phyloP scores from a whole-genome alignment of 768 basidiomycete genomes.

The Trametes cingulata region DNA sequence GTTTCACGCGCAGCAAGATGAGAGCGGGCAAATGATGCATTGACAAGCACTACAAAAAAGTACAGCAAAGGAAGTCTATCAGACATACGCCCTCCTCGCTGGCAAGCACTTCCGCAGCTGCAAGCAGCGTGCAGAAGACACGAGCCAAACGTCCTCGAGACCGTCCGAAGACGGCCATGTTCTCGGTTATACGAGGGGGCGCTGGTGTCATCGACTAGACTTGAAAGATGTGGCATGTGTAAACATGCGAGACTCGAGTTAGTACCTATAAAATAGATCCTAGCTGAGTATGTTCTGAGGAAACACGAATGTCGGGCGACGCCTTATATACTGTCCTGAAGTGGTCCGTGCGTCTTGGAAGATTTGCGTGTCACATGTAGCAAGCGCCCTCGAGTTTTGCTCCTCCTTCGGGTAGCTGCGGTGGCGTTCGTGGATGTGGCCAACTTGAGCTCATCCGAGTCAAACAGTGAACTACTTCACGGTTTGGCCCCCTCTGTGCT shows the following conservation, averaged over 20 bases:
- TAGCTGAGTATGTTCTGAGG: conserved; percentile 46
- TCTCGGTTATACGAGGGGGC: conserved; percentile 42
- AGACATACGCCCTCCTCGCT: conserved; percentile 44
- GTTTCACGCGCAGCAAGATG: not conserved
- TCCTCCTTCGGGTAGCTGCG: conserved; percentile 7
- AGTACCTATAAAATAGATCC: conserved; percentile 36
- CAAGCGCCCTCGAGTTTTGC: not conserved
- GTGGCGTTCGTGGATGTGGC: no score
- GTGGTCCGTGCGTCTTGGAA: conserved; percentile 20
- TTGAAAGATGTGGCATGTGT: conserved; percentile 44
- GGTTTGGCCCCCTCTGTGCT: no score
- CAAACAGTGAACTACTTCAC: no score
- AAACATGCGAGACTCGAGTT: conserved; percentile 49
- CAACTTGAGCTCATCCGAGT: no score
- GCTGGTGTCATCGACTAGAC: conserved; percentile 42
- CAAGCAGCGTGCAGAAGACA: conserved; percentile 24
- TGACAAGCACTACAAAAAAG: not conserved
- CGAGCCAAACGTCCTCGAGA: conserved; percentile 43
- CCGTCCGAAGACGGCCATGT: conserved; percentile 32
- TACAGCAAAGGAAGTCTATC: conserved; percentile 35
- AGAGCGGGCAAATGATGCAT: not conserved
- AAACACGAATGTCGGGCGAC: conserved; percentile 23
- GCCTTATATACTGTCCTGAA: conserved; percentile 14
- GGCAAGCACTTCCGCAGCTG: conserved; percentile 30
- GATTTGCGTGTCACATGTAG: conserved; percentile 8